Conservation (phyloP, 2,329 filamentous ascomycete genomes). For the Didymella glomerata region DNA sequence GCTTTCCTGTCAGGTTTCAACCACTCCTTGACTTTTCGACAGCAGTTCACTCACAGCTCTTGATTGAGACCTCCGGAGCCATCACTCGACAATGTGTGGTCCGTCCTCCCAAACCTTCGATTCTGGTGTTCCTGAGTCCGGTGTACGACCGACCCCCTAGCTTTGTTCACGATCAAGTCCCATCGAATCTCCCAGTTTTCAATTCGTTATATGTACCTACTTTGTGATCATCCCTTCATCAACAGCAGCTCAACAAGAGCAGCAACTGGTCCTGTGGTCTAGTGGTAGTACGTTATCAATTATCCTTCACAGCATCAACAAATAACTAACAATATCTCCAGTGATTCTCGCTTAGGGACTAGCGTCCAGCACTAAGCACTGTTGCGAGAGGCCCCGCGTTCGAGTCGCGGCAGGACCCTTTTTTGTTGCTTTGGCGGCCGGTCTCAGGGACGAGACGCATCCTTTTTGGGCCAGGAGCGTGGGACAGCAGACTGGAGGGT, state of each 20-base stretch:
- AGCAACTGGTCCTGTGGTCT: constrained; percentile 8
- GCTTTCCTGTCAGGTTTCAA: background rate
- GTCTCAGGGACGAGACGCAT: background rate
- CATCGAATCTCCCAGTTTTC: too few relatives aligned
- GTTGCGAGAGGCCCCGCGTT: constrained; percentile 3
- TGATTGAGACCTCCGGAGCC: background rate
- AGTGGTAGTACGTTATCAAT: too few relatives aligned
- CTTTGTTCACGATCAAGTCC: too few relatives aligned
- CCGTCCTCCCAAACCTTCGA: background rate
- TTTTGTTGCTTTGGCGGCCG: background rate
- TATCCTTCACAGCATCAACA: too few relatives aligned
- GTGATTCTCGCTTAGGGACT: constrained; percentile 4
- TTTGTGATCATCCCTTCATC: background rate
- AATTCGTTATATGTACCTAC: background rate
- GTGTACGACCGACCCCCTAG: too few relatives aligned
- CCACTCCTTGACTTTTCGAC: background rate
- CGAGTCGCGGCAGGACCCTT: constrained; percentile 4
- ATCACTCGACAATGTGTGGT: background rate
- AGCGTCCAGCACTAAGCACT: background rate
- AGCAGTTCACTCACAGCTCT: background rate
- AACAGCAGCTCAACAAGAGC: background rate
- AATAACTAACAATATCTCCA: too few relatives aligned
- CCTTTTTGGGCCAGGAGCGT: background rate
- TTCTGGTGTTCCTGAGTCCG: background rate
- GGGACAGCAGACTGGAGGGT: background rate